Conservation (phyloP, 1,284 basidiomycete species). For the Ceratobasidium sp. region DNA sequence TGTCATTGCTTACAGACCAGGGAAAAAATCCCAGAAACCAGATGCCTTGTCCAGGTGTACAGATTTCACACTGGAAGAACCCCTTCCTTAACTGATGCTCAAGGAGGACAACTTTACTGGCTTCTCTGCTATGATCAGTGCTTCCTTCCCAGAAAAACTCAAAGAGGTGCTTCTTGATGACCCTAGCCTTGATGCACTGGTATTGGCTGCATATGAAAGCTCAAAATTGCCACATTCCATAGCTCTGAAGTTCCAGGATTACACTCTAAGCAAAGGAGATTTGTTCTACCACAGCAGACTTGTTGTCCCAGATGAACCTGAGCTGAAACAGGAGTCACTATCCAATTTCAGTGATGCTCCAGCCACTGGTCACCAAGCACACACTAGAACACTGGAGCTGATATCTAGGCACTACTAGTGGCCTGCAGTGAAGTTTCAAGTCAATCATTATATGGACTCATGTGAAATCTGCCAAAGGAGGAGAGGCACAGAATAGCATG, state of each 20-base stretch:
- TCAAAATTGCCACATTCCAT: not conserved
- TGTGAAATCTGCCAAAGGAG: too few species aligned
- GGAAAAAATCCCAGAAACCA: too few species aligned
- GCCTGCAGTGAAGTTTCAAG: too few species aligned
- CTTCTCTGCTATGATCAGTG: not conserved
- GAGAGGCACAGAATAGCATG: too few species aligned
- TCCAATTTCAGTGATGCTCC: slow-evolving; percentile 21
- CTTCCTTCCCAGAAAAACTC: not conserved
- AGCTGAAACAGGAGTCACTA: slow-evolving; percentile 7
- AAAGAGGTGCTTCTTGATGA: not conserved
- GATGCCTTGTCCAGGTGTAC: slow-evolving; percentile 43
- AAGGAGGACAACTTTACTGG: not conserved
- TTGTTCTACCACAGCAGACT: not conserved
- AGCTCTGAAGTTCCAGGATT: not conserved
- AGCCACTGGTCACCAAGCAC: slow-evolving; percentile 45
- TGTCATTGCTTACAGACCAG: too few species aligned
- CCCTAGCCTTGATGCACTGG: not conserved
- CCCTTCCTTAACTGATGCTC: not conserved
- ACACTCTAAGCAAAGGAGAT: not conserved
- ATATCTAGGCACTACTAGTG: too few species aligned
- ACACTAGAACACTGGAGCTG: too few species aligned
- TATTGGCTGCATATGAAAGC: not conserved
- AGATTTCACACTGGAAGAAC: slow-evolving; percentile 26
- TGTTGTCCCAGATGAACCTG: not conserved
- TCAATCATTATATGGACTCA: too few species aligned